A percentile compares a stretch with the other conserved stretches of the same genome.
Conservation (phyloP, 1,284 basidiomycete species). For the Ganoderma lucidum region DNA sequence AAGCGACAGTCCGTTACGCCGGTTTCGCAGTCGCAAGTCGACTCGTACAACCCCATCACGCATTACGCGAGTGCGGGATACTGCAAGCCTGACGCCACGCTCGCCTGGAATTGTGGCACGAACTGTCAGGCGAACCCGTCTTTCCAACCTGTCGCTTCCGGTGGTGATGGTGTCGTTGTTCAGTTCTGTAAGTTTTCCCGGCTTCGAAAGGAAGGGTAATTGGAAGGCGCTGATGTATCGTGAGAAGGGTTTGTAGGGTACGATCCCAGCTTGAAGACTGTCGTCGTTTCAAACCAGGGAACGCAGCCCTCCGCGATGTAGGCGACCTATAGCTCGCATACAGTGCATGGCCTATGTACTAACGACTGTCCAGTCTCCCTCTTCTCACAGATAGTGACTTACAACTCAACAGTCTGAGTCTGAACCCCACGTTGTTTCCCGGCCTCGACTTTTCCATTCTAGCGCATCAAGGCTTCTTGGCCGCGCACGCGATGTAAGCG, state of each 20-base stretch:
- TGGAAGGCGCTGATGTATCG: not conserved
- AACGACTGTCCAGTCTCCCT: constrained; percentile 47
- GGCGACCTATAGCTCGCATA: constrained; percentile 22
- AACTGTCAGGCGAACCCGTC: constrained; percentile 58
- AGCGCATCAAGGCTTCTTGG: constrained; percentile 65
- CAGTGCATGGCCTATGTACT: not conserved
- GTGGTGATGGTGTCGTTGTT: constrained; percentile 59
- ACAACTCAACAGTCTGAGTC: constrained; percentile 40
- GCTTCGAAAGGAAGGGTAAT: constrained; percentile 1
- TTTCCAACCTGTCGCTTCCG: constrained; percentile 66
- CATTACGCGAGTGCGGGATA: constrained; percentile 64
- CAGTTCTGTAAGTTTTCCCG: constrained; percentile 54
- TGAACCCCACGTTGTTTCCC: constrained; percentile 63
- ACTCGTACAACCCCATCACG: constrained; percentile 59
- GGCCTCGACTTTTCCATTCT: constrained; percentile 54
- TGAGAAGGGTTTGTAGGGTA: constrained; percentile 47
- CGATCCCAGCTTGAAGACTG: constrained; percentile 41
- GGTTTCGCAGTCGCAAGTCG: constrained; percentile 51
- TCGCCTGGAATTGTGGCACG: constrained; percentile 61
- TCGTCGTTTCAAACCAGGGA: constrained; percentile 46
- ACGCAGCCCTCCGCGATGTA: constrained; percentile 58
- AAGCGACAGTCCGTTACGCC: constrained; percentile 46
- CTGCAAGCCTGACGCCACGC: constrained; percentile 53
- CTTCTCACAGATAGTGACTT: constrained; percentile 63
- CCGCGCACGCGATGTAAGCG: constrained; percentile 59